A percentile compares a stretch with the other conserved stretches of the same genome.
Evolutionary conservation across 441 rosid species (phyloP).

Genomic region (Isatis lusitanica): DNA sequence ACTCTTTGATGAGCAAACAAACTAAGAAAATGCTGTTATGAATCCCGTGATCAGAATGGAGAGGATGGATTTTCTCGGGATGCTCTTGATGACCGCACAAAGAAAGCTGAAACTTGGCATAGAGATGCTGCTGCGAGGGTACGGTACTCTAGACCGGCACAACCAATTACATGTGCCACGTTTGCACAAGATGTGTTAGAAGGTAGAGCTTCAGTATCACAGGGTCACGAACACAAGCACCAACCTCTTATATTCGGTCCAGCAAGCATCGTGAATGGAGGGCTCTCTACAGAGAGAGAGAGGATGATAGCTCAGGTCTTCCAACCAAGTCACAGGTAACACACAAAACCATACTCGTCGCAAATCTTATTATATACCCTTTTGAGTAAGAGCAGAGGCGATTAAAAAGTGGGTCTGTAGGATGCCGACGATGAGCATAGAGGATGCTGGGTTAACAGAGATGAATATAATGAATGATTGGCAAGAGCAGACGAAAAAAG

Average conservation of each 20-base stretch:
- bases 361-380: neutral
- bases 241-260: slow-evolving; percentile 94
- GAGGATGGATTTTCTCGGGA: slow-evolving; percentile 63
- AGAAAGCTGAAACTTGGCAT: slow-evolving; percentile 92
- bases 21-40: slow-evolving; percentile 1
- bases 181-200: slow-evolving; percentile 96
- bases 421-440: slow-evolving; percentile 98
- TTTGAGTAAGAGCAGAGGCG: neutral
- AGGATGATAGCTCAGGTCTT: slow-evolving; percentile 85
- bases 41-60: slow-evolving; percentile 53
- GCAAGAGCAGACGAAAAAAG: slow-evolving; percentile 76
- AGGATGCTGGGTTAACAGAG: slow-evolving; percentile 93
- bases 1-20: neutral
- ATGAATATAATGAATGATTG: slow-evolving; percentile 90
- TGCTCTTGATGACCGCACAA: slow-evolving; percentile 72
- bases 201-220: slow-evolving; percentile 81
- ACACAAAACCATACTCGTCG: neutral
- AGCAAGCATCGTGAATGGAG: slow-evolving; percentile 74
- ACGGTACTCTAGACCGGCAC: slow-evolving; percentile 66
- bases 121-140: slow-evolving; percentile 70
- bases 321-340: slow-evolving; percentile 84
- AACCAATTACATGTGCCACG: slow-evolving; percentile 91
- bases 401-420: slow-evolving; percentile 36
- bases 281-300: slow-evolving; percentile 68
- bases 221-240: slow-evolving; percentile 85